Evolutionary conservation across 164 flowering plant genomes (phyloP), one percentile per base, ranked within the genome.

Genomic region (Sedum album): DNA sequence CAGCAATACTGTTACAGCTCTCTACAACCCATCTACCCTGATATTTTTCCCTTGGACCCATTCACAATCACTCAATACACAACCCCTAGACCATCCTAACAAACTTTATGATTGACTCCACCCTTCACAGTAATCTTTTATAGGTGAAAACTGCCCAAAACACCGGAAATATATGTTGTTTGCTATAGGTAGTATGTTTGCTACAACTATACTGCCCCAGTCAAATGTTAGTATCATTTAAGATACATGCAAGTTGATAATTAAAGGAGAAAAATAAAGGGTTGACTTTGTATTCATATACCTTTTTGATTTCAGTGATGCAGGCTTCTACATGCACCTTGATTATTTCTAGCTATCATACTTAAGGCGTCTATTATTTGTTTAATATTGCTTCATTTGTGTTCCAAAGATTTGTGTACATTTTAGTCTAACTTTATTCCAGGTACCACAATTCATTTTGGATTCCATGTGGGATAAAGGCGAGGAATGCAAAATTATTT

Each of bases 361-460:
- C 1, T 20, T 57, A n/a, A 20, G n/a, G 23, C 31, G 33, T 57
- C n/a, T 57, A 2, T 57, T 33, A 11, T 57, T 57, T 57, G 7
- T 25, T 25, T 25, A 26, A 21, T 55, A 9, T 55, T 55, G 60
- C 60, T 21, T 53, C 6, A 23, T 53, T 28, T 25, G n/a, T n/a
- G n/a, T n/a, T n/a, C n/a, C n/a, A 35, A 35, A 3, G 38, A 35
- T 0, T 36, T 17, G 21, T 10, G 39, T 14, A 31, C 30, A 68
- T 17, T 11, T 9, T 26, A 39, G 55, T 69, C 51, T 77, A 51
- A 68, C 73, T 68, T 82, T 57, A 33, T 2, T 57, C 33, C 62
- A 95, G 99, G 97, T 95, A 33, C 99, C 99, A 33, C 99, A 95
- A 72, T 90, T 70, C 84, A 76, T 92, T 73, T 76, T 92, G 81